Conservation (phyloP, 371 early-diverging fungal genomes). For the Umbelopsis sp. region DNA sequence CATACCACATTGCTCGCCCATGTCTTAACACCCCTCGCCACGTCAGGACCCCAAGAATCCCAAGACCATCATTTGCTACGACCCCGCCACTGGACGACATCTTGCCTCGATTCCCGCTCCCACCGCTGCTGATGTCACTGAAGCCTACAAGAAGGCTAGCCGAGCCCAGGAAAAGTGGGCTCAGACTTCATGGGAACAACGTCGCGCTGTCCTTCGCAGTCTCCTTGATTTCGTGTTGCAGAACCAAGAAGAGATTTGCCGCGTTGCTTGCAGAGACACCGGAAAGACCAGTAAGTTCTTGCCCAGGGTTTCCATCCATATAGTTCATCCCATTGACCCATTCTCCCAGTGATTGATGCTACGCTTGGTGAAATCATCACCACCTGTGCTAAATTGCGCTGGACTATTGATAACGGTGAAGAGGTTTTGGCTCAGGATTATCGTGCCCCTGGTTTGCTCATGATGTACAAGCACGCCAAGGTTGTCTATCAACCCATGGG, state of each 20-base stretch:
- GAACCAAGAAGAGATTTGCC: conserved; percentile 79
- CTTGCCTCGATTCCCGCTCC: conserved; percentile 69
- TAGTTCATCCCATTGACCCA: conserved; percentile 9
- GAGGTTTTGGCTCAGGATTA: conserved; percentile 65
- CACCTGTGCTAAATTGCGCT: conserved; percentile 80
- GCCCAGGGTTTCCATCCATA: too few species aligned
- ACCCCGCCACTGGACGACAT: conserved; percentile 84
- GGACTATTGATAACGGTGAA: conserved; percentile 85
- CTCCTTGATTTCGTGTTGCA: conserved; percentile 74
- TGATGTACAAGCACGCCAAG: conserved; percentile 77
- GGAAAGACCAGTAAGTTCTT: conserved; percentile 74
- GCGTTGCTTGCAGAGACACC: conserved; percentile 79
- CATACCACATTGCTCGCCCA: conserved; percentile 17
- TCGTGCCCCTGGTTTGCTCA: conserved; percentile 73
- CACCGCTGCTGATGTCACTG: conserved; percentile 59
- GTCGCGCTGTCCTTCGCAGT: conserved; percentile 74
- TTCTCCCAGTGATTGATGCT: conserved; percentile 70
- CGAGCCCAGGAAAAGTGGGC: conserved; percentile 75
- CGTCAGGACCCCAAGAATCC: conserved; percentile 56
- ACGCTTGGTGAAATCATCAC: conserved; percentile 84
- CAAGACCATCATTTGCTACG: conserved; percentile 77
- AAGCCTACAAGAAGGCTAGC: conserved; percentile 59
- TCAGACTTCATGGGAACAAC: conserved; percentile 74
- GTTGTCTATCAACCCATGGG: conserved; percentile 85
- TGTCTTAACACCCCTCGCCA: conserved; percentile 18